Conservation (phyloP, 495 filamentous ascomycete genomes). For the Penicillium flavigenum region DNA sequence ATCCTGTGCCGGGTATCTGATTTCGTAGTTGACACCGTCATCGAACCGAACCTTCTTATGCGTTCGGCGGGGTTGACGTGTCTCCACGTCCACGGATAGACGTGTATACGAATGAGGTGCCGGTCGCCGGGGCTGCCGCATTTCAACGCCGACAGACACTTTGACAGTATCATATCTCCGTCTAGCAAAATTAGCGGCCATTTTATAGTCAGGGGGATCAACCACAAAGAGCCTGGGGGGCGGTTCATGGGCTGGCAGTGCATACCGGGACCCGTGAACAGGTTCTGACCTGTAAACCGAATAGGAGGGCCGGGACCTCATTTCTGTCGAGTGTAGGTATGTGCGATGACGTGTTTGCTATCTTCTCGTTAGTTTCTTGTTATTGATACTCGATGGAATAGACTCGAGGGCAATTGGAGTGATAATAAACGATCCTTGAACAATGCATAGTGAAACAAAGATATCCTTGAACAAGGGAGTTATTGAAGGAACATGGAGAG, state of each 20-base stretch:
- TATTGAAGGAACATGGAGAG: background rate
- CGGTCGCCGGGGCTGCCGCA: too few relatives aligned
- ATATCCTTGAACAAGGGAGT: background rate
- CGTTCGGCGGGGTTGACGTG: too few relatives aligned
- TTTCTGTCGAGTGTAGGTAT: background rate
- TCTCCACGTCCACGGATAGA: too few relatives aligned
- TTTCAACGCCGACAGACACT: too few relatives aligned
- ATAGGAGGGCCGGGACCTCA: background rate
- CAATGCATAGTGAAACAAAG: constrained; percentile 4
- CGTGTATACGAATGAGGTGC: too few relatives aligned
- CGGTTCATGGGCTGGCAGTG: background rate
- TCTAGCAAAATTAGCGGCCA: background rate
- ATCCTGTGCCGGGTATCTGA: too few relatives aligned
- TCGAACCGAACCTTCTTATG: background rate
- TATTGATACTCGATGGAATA: background rate
- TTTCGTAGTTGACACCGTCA: too few relatives aligned
- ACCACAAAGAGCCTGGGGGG: background rate
- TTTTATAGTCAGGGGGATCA: background rate
- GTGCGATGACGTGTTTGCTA: background rate
- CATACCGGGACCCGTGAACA: background rate
- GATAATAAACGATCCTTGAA: background rate
- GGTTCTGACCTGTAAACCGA: background rate
- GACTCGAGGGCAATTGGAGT: background rate
- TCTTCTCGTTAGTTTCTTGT: background rate
- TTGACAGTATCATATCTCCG: background rate